Evolutionary conservation across 2,329 filamentous ascomycete species (phyloP).

Genomic region (Colletotrichum sp.): DNA sequence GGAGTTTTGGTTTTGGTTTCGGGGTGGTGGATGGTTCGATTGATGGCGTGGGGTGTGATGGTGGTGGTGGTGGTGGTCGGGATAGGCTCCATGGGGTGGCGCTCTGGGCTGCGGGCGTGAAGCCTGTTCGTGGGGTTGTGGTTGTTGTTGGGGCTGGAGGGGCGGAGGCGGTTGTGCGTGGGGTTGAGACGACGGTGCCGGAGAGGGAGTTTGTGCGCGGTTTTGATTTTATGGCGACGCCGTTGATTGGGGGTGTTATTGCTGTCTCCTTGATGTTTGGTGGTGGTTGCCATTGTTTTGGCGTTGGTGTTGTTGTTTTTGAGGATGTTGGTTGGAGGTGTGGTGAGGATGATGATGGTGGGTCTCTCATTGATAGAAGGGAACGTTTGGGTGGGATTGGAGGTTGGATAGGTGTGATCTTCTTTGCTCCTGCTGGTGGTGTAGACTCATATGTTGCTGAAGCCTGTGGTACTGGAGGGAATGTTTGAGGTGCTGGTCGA

Average conservation of each 20-base stretch:
- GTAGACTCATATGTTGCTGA: neutral
- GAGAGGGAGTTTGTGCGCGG: neutral
- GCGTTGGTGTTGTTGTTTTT: neutral
- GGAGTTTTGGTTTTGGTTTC: neutral
- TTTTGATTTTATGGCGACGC: neutral
- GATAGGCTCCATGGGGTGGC: neutral
- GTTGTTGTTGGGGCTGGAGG: neutral
- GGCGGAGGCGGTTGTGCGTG: neutral
- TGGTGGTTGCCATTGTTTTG: neutral
- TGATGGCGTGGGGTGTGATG: neutral
- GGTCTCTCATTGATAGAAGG: neutral
- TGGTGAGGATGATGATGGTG: neutral
- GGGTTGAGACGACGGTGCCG: neutral
- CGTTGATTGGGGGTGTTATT: neutral
- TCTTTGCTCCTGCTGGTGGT: neutral
- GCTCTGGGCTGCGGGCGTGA: neutral
- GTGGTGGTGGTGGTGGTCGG: neutral
- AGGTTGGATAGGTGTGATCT: neutral
- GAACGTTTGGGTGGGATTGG: neutral
- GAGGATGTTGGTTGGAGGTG: neutral
- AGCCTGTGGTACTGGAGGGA: neutral
- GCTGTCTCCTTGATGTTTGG: neutral
- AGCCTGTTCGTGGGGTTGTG: neutral
- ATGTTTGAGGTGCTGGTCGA: neutral
- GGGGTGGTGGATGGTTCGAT: neutral